phyloP scores from a whole-genome alignment of 2,329 filamentous ascomycete species.

The Penicillium sp. region DNA sequence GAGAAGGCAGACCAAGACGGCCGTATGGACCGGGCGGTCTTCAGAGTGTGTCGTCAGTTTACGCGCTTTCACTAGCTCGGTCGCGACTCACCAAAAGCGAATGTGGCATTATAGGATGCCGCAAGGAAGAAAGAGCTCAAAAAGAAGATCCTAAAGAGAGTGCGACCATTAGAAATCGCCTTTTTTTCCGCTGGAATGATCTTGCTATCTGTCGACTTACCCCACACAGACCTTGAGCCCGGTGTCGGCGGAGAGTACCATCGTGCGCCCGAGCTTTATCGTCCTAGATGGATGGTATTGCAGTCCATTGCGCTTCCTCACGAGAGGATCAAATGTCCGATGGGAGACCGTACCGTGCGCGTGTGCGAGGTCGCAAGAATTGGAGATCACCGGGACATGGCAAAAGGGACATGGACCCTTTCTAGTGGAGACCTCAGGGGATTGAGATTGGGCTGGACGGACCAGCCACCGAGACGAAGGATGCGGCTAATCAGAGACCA shows the following conservation, averaged over 20 bases:
- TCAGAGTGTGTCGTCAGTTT: slow-evolving; percentile 16
- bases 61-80: background rate
- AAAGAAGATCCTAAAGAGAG: slow-evolving; percentile 29
- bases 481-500: slow-evolving; percentile 13
- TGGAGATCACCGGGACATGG: background rate
- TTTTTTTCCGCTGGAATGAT: slow-evolving; percentile 2
- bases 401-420: slow-evolving; percentile 5
- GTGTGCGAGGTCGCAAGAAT: slow-evolving; percentile 2
- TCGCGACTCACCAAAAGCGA: slow-evolving; percentile 39
- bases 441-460: slow-evolving; percentile 15
- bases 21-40: slow-evolving; percentile 50
- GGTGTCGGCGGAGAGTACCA: slow-evolving; percentile 32
- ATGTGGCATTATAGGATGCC: slow-evolving; percentile 38
- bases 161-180: slow-evolving; percentile 19
- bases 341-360: slow-evolving; percentile 2
- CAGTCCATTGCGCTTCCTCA: slow-evolving; percentile 15
- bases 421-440: slow-evolving; percentile 19
- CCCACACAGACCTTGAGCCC: slow-evolving; percentile 34
- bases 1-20: slow-evolving; percentile 42
- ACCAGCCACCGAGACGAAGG: background rate
- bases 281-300: background rate
- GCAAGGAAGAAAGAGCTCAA: slow-evolving; percentile 36
- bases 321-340: slow-evolving; percentile 2
- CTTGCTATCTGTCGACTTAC: slow-evolving; percentile 20
- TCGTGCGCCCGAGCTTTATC: slow-evolving; percentile 19